A percentile compares a stretch with the other conserved stretches of the same genome.
Evolutionary conservation across 129 eudicot genomes (phyloP).

Genomic region (Logfia minima): DNA sequence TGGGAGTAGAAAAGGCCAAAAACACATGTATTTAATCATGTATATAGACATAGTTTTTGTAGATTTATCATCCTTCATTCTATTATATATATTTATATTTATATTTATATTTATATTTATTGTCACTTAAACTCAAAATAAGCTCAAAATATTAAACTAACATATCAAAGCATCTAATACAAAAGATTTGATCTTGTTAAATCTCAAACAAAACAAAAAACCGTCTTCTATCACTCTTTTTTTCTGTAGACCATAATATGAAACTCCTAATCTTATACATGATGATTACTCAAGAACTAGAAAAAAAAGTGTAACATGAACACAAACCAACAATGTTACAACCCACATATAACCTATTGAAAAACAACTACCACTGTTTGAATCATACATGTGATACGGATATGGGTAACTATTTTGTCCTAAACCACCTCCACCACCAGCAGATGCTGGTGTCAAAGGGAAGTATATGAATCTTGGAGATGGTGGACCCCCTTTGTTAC

Average conservation of each 20-base stretch:
- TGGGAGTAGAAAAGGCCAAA: no score
- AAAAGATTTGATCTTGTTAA: background rate
- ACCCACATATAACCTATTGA: slow-evolving; percentile 3
- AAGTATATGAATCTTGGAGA: slow-evolving; percentile 38
- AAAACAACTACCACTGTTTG: slow-evolving; percentile 31
- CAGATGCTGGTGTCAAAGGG: slow-evolving; percentile 31
- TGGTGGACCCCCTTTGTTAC: slow-evolving; percentile 32
- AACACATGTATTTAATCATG: background rate
- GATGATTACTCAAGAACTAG: background rate
- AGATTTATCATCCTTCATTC: no score
- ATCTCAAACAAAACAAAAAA: background rate
- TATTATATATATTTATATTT: no score
- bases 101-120: no score
- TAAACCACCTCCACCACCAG: slow-evolving; percentile 22
- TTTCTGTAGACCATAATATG: background rate
- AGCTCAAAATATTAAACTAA: background rate
- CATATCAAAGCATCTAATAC: background rate
- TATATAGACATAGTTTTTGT: no score
- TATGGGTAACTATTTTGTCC: slow-evolving; percentile 34
- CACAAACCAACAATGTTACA: background rate
- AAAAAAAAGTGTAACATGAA: background rate
- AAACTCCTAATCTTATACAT: background rate
- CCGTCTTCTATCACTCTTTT: background rate
- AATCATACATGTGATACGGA: slow-evolving; percentile 46
- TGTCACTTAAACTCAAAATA: background rate